These are phyloP conservation scores for Fusarium lateritium DNA, from an alignment of 2,329 filamentous ascomycete genomes.

Conservation along the genomic window DNA sequence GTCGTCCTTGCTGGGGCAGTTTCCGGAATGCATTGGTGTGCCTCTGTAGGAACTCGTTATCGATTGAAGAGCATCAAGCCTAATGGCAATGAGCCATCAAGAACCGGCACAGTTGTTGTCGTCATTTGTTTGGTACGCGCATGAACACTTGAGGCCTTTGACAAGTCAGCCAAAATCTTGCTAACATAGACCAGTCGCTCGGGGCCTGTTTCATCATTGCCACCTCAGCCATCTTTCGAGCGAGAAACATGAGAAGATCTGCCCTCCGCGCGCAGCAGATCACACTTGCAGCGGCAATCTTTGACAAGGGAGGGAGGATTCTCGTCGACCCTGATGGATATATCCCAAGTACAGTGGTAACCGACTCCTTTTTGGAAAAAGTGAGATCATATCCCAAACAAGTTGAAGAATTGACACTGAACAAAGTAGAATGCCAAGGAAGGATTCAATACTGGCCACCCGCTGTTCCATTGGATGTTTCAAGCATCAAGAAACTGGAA, in stretches of 20 bases:
- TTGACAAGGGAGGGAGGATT: constrained; percentile 76
- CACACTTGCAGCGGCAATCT: constrained; percentile 72
- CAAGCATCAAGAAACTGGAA: constrained; percentile 84
- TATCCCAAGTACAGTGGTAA: constrained; percentile 82
- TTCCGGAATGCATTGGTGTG: constrained; percentile 91
- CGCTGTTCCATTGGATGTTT: constrained; percentile 90
- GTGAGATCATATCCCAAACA: constrained; percentile 53
- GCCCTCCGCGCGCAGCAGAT: constrained; percentile 74
- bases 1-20: constrained; percentile 80
- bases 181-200: constrained; percentile 64
- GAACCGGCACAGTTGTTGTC: constrained; percentile 79
- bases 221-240: constrained; percentile 67
- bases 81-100: constrained; percentile 61
- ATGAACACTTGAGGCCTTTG: not conserved
- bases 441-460: constrained; percentile 81
- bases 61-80: constrained; percentile 63
- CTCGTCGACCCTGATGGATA: constrained; percentile 79
- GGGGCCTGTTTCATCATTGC: constrained; percentile 73
- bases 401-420: constrained; percentile 25
- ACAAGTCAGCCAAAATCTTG: not conserved
- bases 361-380: constrained; percentile 80
- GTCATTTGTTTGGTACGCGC: constrained; percentile 77
- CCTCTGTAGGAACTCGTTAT: constrained; percentile 79
- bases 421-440: constrained; percentile 68
- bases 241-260: constrained; percentile 66